Evolutionary conservation across 176 grass and related monocot species (phyloP).

Genomic region (Musa beccarii): DNA sequence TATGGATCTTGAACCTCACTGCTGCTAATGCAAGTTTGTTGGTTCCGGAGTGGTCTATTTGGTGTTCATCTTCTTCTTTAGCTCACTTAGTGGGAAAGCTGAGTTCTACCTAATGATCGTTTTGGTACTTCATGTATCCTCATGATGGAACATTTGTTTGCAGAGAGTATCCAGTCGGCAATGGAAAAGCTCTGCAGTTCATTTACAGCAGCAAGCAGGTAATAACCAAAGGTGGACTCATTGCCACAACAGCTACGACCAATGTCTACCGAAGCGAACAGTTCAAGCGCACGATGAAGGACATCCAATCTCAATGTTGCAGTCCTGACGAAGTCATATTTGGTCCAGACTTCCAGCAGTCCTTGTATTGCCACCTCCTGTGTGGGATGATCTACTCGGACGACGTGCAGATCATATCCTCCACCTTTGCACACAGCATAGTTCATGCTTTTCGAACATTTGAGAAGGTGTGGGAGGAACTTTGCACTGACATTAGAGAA

Average conservation of each 20-base stretch:
- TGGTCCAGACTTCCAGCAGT: constrained; percentile 65
- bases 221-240: constrained; percentile 60
- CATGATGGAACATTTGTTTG: constrained; percentile 9
- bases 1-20: constrained; percentile 16
- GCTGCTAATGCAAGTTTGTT: neutral
- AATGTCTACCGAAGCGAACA: constrained; percentile 61
- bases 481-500: constrained; percentile 63
- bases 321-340: constrained; percentile 88
- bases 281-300: constrained; percentile 67
- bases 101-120: neutral
- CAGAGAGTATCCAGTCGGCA: constrained; percentile 68
- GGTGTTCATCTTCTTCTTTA: neutral
- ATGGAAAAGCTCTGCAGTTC: constrained; percentile 90
- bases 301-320: constrained; percentile 55
- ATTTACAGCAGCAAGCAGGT: constrained; percentile 84
- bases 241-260: constrained; percentile 73
- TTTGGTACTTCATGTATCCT: neutral
- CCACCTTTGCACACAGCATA: constrained; percentile 83
- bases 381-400: constrained; percentile 77
- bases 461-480: constrained; percentile 77
- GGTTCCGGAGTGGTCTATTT: neutral
- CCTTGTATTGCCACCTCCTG: constrained; percentile 87
- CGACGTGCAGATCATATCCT: constrained; percentile 63
- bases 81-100: neutral
- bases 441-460: constrained; percentile 79